phyloP scores from a whole-genome alignment of 495 filamentous ascomycete genomes.

The Annulohypoxylon bovei region DNA sequence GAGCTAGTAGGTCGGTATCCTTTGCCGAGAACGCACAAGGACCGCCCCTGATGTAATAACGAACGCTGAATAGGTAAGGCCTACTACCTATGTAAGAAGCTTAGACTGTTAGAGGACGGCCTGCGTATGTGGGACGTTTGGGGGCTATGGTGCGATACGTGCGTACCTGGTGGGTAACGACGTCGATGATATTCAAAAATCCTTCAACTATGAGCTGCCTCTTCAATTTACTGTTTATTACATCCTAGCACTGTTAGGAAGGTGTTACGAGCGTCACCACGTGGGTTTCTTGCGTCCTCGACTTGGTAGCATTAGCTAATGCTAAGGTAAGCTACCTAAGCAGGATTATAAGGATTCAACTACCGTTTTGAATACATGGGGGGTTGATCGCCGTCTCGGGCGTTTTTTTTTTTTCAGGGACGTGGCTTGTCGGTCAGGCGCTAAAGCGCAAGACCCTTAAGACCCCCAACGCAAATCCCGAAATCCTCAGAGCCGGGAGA shows the following conservation, averaged over 20 bases:
- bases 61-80: not conserved
- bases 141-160: conserved; percentile 17
- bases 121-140: not conserved
- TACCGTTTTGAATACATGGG: conserved; percentile 6
- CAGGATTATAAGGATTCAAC: not conserved
- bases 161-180: conserved; percentile 22
- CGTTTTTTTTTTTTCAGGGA: conserved; percentile 3
- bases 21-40: conserved; percentile 31
- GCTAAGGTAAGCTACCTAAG: not conserved
- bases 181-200: not conserved
- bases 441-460: conserved; percentile 7
- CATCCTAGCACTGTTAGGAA: conserved; percentile 1
- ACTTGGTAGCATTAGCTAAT: not conserved
- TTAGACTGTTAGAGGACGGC: not conserved
- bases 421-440: not conserved
- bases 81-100: too few relatives aligned
- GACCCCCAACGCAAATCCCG: conserved; percentile 4
- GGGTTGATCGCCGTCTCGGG: not conserved
- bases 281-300: not conserved
- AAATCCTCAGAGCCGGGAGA: not conserved
- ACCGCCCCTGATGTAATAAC: conserved; percentile 6
- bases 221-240: not conserved
- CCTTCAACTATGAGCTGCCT: not conserved
- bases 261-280: conserved; percentile 20
- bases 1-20: conserved; percentile 22